Evolutionary conservation across 352 stramenopile genomes (phyloP).

Genomic region (Pythium angustatum): DNA sequence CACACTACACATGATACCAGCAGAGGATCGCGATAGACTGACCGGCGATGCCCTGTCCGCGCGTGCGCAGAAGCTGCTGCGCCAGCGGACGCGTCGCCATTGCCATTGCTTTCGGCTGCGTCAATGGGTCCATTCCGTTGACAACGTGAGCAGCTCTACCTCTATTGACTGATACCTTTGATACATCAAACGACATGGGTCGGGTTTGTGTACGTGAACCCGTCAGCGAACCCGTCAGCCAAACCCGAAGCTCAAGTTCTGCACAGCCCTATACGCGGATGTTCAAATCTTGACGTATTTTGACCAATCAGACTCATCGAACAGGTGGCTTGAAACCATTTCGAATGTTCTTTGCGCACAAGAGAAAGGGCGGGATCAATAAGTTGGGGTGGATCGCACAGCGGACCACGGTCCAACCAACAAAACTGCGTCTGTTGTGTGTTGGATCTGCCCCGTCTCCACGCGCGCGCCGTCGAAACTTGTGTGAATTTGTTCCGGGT

Average conservation of each 20-base stretch:
- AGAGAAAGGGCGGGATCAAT: conserved; percentile 1
- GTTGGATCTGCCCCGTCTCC: no score
- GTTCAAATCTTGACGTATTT: neutral
- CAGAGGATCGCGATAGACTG: neutral
- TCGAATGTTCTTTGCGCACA: conserved; percentile 40
- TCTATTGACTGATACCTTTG: conserved; percentile 5
- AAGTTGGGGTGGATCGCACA: neutral
- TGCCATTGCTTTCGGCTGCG: conserved; percentile 9
- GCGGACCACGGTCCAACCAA: neutral
- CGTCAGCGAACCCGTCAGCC: neutral
- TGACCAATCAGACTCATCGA: conserved; percentile 3
- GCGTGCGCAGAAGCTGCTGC: conserved; percentile 32
- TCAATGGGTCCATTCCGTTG: conserved; percentile 15
- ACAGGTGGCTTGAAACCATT: conserved; percentile 1
- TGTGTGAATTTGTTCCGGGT: neutral
- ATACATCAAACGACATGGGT: neutral
- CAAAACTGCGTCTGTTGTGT: no score
- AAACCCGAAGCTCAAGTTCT: neutral
- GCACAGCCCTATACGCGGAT: neutral
- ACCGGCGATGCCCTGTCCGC: conserved; percentile 35
- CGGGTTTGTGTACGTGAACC: neutral
- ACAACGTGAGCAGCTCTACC: neutral
- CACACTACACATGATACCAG: neutral
- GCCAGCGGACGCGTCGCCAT: conserved; percentile 28
- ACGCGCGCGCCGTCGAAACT: no score